phyloP scores from a whole-genome alignment of 1,284 basidiomycete genomes.

The Waitea zeae region DNA sequence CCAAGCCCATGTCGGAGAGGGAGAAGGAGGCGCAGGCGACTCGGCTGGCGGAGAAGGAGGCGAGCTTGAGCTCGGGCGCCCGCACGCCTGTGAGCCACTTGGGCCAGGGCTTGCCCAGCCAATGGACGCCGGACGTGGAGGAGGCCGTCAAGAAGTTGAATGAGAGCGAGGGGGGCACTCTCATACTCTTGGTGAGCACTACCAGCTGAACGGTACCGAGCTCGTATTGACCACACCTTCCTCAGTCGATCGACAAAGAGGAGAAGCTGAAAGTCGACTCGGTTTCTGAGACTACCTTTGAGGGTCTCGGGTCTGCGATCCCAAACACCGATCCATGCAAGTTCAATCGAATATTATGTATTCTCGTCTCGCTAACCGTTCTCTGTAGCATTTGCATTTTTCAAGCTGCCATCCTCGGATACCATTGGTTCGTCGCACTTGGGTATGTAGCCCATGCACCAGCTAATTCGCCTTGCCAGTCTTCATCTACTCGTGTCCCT shows the following conservation, averaged over 20 bases:
- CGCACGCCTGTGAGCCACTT: constrained; percentile 35
- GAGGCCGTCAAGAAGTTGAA: constrained; percentile 43
- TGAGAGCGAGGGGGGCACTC: constrained; percentile 24
- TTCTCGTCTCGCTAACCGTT: too few relatives aligned
- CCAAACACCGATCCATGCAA: constrained; percentile 36
- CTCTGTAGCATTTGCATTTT: too few relatives aligned
- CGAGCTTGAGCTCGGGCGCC: constrained; percentile 37
- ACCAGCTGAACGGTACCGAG: too few relatives aligned
- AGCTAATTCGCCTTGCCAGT: constrained; percentile 23
- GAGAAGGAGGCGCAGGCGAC: constrained; percentile 71
- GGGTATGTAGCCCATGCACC: too few relatives aligned
- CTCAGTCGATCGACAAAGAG: too few relatives aligned
- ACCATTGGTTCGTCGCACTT: too few relatives aligned
- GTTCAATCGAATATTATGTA: too few relatives aligned
- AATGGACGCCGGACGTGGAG: constrained; percentile 46
- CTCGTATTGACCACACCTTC: too few relatives aligned
- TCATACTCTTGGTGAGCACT: constrained; percentile 53
- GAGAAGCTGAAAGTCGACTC: constrained; percentile 36
- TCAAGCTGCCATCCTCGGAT: too few relatives aligned
- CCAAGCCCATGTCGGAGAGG: constrained; percentile 62
- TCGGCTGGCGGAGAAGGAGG: constrained; percentile 48
- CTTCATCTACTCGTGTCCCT: constrained; percentile 82
- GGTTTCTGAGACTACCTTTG: constrained; percentile 18
- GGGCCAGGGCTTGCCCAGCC: constrained; percentile 31
- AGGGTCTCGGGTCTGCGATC: constrained; percentile 27